Conservation (phyloP, 768 basidiomycete genomes). For the Leccinum subgranulosum region DNA sequence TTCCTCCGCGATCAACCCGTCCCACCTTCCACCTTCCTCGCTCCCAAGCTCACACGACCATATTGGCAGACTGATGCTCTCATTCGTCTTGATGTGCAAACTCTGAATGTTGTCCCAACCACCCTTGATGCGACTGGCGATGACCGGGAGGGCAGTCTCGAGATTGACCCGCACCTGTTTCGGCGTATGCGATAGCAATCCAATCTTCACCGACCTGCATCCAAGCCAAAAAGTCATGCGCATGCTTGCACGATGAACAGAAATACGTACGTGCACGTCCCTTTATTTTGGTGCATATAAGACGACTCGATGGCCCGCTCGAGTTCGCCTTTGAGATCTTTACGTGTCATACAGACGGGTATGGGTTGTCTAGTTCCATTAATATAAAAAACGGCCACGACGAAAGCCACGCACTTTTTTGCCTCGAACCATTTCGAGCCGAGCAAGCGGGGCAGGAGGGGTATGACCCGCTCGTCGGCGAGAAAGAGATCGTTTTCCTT, state of each 20-base stretch:
- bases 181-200: constrained; percentile 66
- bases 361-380: constrained; percentile 68
- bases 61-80: constrained; percentile 82
- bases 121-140: constrained; percentile 67
- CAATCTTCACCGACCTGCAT: constrained; percentile 79
- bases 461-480: constrained; percentile 87
- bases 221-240: background rate
- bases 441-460: constrained; percentile 81
- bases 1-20: constrained; percentile 22
- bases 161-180: constrained; percentile 79
- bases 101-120: constrained; percentile 92
- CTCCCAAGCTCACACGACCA: constrained; percentile 79
- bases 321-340: constrained; percentile 89
- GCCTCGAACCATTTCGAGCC: constrained; percentile 92
- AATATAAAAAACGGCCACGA: background rate
- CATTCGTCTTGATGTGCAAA: constrained; percentile 86
- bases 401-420: constrained; percentile 78
- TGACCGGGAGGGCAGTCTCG: constrained; percentile 68
- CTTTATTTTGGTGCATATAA: constrained; percentile 93
- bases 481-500: constrained; percentile 92
- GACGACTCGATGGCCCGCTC: constrained; percentile 92
- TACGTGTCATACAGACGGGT: constrained; percentile 84
- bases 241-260: background rate
- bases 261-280: constrained; percentile 81
- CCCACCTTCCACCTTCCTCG: constrained; percentile 32